phyloP scores from a whole-genome alignment of 768 basidiomycete species.

The Gautieria morchelliformis region DNA sequence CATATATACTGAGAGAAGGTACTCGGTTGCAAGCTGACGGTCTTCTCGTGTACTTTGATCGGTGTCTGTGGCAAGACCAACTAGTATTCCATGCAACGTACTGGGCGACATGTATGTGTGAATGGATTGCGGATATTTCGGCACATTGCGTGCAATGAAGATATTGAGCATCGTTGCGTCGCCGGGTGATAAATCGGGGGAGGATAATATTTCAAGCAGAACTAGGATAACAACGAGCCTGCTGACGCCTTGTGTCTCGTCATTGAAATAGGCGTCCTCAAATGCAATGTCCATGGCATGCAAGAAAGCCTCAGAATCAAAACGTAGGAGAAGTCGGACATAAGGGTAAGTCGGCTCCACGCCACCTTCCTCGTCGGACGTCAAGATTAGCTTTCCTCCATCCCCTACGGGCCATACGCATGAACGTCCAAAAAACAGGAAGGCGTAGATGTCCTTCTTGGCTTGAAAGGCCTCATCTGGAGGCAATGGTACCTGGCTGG shows the following conservation, averaged over 20 bases:
- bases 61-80: constrained; percentile 64
- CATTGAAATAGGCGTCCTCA: constrained; percentile 86
- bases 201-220: constrained; percentile 65
- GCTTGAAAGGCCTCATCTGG: constrained; percentile 58
- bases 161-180: constrained; percentile 86
- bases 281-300: constrained; percentile 92
- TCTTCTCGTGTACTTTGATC: constrained; percentile 82
- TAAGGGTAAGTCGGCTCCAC: constrained; percentile 87
- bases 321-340: constrained; percentile 68
- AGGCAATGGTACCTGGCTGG: constrained; percentile 65
- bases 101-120: constrained; percentile 43
- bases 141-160: constrained; percentile 92
- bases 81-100: constrained; percentile 64
- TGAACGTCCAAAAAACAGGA: constrained; percentile 78
- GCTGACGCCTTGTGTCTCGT: constrained; percentile 52
- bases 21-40: constrained; percentile 90
- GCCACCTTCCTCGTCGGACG: constrained; percentile 64
- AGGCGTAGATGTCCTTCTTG: constrained; percentile 65
- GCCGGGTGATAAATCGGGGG: constrained; percentile 40
- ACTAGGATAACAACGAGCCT: constrained; percentile 80
- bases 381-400: constrained; percentile 64
- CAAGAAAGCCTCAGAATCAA: constrained; percentile 90
- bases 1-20: constrained; percentile 82
- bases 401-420: constrained; percentile 67
- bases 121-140: constrained; percentile 90